Percentiles rank a stretch among this genome's conserved stretches.
phyloP scores from a whole-genome alignment of 768 basidiomycete genomes.

The Termitomyces sp. region DNA sequence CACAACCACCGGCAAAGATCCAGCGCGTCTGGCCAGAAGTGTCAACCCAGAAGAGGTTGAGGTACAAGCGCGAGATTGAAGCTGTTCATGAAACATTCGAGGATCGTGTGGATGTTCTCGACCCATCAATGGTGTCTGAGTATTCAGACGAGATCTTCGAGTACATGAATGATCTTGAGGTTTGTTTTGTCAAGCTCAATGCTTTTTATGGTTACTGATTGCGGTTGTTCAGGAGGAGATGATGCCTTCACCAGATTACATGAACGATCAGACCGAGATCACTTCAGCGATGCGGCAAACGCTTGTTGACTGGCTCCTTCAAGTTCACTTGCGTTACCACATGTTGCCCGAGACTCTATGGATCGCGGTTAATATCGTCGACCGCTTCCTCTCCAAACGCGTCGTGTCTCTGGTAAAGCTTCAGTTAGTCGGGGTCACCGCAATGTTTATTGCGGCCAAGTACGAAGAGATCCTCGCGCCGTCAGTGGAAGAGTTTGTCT shows the following conservation, averaged over 20 bases:
- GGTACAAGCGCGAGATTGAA: constrained; percentile 57
- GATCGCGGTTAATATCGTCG: constrained; percentile 97
- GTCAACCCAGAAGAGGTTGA: constrained; percentile 51
- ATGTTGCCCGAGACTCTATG: constrained; percentile 99
- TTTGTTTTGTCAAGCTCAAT: constrained; percentile 25
- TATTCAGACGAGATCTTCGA: constrained; percentile 98
- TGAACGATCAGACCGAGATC: constrained; percentile 90
- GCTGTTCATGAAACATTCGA: constrained; percentile 62
- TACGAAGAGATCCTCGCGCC: constrained; percentile 99
- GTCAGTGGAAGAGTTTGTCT: constrained; percentile 95
- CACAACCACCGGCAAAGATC: constrained; percentile 30
- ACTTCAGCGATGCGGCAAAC: constrained; percentile 93
- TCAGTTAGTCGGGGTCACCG: constrained; percentile 95
- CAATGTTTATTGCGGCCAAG: constrained; percentile 98
- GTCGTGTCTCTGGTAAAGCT: constrained; percentile 87
- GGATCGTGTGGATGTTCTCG: constrained; percentile 68
- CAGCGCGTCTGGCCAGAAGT: constrained; percentile 71
- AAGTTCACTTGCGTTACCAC: constrained; percentile 97
- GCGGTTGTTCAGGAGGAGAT: constrained; percentile 53
- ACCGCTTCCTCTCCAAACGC: constrained; percentile 85
- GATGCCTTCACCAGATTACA: constrained; percentile 92
- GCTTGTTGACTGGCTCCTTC: constrained; percentile 96
- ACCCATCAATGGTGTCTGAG: constrained; percentile 96
- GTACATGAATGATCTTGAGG: constrained; percentile 94
- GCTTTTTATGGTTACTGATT: constrained; percentile 13